phyloP scores from a whole-genome alignment of 2,329 filamentous ascomycete species.

The Aspergillus versicolor region DNA sequence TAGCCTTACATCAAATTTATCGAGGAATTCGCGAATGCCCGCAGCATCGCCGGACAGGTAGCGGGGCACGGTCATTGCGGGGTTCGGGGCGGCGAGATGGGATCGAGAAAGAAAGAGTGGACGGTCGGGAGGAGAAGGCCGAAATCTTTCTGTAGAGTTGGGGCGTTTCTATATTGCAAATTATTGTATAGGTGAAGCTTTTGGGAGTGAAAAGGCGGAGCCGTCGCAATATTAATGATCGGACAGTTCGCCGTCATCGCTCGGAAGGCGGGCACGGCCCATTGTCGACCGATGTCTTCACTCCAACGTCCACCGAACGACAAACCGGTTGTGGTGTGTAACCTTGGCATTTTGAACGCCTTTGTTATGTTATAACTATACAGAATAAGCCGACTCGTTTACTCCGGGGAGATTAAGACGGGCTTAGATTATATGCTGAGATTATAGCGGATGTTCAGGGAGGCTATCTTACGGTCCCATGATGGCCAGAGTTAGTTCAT shows the following conservation, averaged over 20 bases:
- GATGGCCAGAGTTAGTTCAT: slow-evolving; percentile 6
- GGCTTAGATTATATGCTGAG: not conserved
- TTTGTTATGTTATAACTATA: not conserved
- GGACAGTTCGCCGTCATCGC: slow-evolving; percentile 3
- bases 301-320: not conserved
- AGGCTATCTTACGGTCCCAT: not conserved
- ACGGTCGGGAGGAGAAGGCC: not conserved
- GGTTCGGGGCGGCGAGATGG: slow-evolving; percentile 10
- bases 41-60: slow-evolving; percentile 77
- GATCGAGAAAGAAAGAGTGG: not conserved
- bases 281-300: not conserved
- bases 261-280: not conserved
- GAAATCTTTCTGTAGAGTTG: not conserved
- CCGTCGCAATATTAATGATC: not conserved
- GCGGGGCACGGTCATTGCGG: slow-evolving; percentile 36
- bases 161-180: not conserved
- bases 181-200: not conserved
- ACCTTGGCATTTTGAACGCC: not conserved
- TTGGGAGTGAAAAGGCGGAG: no score
- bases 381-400: not conserved
- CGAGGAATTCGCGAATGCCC: slow-evolving; percentile 78
- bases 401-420: not conserved
- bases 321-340: not conserved
- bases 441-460: not conserved
- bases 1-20: slow-evolving; percentile 81